Percentiles rank a stretch among this genome's conserved stretches.
These are phyloP conservation scores for Colletotrichum truncatum DNA, from an alignment of 2,329 filamentous ascomycete species.

Conservation along the genomic window DNA sequence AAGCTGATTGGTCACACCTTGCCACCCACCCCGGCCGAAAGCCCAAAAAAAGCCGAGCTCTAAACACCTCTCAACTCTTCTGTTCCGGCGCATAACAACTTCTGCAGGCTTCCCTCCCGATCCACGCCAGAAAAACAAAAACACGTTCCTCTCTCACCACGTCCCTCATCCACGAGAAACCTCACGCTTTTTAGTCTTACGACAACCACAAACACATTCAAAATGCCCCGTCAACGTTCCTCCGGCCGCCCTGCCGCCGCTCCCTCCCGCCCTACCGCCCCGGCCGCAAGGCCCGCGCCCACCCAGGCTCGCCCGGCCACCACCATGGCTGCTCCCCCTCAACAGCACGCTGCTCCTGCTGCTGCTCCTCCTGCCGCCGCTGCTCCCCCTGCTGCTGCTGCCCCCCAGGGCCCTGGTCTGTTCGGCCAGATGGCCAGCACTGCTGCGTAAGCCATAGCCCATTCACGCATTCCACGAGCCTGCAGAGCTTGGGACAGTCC, in stretches of 20 bases:
- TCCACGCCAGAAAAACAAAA: constrained; percentile 36
- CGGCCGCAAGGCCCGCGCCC: constrained; percentile 63
- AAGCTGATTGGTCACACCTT: constrained; percentile 18
- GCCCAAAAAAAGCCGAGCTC: constrained; percentile 20
- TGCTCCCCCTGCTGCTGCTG: constrained; percentile 58
- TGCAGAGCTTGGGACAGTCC: neutral
- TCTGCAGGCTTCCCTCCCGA: constrained; percentile 30
- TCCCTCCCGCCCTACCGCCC: constrained; percentile 73
- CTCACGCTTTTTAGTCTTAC: neutral
- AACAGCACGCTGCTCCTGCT: constrained; percentile 47
- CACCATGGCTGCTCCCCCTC: constrained; percentile 66
- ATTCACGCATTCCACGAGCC: too few species aligned
- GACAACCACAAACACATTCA: constrained; percentile 38
- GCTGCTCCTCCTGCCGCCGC: constrained; percentile 47
- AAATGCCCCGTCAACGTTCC: constrained; percentile 83
- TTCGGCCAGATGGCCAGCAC: constrained; percentile 98
- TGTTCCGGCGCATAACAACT: constrained; percentile 25
- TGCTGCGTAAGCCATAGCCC: constrained; percentile 79
- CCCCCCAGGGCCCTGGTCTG: constrained; percentile 79
- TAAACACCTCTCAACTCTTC: neutral
- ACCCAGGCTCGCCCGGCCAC: constrained; percentile 77
- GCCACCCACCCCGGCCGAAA: constrained; percentile 14
- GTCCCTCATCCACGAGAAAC: too few species aligned
- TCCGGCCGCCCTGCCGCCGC: constrained; percentile 59
- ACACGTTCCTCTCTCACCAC: constrained; percentile 37